Evolutionary conservation across 75 land plant genomes (phyloP).

Genomic region (Cunninghamia lanceolata): DNA sequence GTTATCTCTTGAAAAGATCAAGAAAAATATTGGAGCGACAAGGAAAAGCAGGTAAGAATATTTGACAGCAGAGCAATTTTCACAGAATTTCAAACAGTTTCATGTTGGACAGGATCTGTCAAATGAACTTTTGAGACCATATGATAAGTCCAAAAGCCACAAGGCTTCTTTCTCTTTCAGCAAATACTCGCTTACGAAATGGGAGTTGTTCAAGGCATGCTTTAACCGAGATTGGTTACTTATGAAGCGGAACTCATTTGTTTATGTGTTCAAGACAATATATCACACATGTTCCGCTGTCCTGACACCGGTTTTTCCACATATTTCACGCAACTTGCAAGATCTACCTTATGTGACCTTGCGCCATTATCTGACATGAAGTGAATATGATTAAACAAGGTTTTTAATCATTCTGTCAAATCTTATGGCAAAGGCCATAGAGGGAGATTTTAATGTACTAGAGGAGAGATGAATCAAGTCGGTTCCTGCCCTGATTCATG

Average conservation of each 20-base stretch:
- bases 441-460: too few relatives aligned
- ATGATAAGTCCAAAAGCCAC: conserved; percentile 33
- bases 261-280: conserved; percentile 60
- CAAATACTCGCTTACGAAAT: conserved; percentile 45
- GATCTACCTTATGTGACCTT: too few relatives aligned
- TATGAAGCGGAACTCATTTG: conserved; percentile 66
- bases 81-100: conserved; percentile 38
- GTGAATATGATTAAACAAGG: too few relatives aligned
- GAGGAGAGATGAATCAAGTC: too few relatives aligned
- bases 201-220: conserved; percentile 63
- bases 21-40: conserved; percentile 69
- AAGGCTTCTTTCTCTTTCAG: conserved; percentile 37
- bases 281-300: too few relatives aligned
- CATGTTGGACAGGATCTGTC: conserved; percentile 26
- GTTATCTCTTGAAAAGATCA: conserved; percentile 81
- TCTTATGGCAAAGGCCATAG: too few relatives aligned
- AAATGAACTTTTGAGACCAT: conserved; percentile 43
- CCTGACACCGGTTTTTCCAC: too few relatives aligned
- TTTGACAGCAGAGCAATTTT: conserved; percentile 52
- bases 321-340: too few relatives aligned
- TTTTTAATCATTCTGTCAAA: too few relatives aligned
- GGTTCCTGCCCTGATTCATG: too few relatives aligned
- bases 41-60: conserved; percentile 37
- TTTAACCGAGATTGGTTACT: conserved; percentile 59
- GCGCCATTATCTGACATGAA: too few relatives aligned